Conservation (phyloP, 2,329 filamentous ascomycete genomes). For the Neonectria ditissima region DNA sequence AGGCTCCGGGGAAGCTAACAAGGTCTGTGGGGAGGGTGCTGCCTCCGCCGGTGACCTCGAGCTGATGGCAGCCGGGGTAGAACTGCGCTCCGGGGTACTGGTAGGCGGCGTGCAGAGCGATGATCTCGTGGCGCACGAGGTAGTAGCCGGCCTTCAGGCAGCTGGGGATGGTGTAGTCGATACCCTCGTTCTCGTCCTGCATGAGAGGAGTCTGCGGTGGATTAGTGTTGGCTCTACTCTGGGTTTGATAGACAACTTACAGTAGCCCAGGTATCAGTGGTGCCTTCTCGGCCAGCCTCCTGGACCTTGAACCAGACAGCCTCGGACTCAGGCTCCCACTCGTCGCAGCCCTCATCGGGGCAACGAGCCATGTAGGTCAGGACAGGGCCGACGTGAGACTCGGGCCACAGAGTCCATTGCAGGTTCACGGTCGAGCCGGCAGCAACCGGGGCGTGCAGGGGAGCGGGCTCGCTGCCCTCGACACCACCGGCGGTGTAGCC, state of each 20-base stretch:
- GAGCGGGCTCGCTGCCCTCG: slow-evolving; percentile 62
- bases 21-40: slow-evolving; percentile 54
- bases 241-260: slow-evolving; percentile 41
- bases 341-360: slow-evolving; percentile 62
- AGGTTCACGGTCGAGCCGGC: slow-evolving; percentile 66
- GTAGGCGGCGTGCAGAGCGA: slow-evolving; percentile 63
- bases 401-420: slow-evolving; percentile 65
- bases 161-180: slow-evolving; percentile 65
- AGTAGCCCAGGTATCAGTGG: slow-evolving; percentile 61
- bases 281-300: slow-evolving; percentile 62
- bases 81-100: slow-evolving; percentile 66
- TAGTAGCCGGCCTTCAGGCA: slow-evolving; percentile 67
- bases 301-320: slow-evolving; percentile 69
- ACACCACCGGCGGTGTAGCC: slow-evolving; percentile 62
- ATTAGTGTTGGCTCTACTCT: slow-evolving; percentile 7
- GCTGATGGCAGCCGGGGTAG: slow-evolving; percentile 69
- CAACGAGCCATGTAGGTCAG: slow-evolving; percentile 72
- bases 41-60: slow-evolving; percentile 64
- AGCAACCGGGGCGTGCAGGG: slow-evolving; percentile 64
- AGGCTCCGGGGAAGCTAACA: slow-evolving; percentile 67
- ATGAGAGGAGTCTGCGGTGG: slow-evolving; percentile 55
- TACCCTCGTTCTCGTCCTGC: slow-evolving; percentile 57
- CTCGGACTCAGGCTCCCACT: slow-evolving; percentile 59
- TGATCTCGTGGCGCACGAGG: slow-evolving; percentile 69
- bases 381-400: slow-evolving; percentile 64